phyloP scores from a whole-genome alignment of 2,329 filamentous ascomycete genomes.

The Stachybotrys elegans region DNA sequence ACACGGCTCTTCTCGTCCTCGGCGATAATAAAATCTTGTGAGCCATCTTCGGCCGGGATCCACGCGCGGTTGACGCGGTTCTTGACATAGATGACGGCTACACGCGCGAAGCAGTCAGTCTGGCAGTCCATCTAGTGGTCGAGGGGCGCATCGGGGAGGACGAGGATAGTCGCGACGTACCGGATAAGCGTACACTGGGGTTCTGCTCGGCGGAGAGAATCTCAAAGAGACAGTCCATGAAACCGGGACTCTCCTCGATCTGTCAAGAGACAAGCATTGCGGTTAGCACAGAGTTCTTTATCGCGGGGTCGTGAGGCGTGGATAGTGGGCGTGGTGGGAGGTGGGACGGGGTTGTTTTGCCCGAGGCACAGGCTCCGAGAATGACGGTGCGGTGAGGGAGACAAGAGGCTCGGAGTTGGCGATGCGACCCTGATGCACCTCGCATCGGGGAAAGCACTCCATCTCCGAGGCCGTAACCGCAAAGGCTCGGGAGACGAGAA shows the following conservation, averaged over 20 bases:
- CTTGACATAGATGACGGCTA: conserved; percentile 96
- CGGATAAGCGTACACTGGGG: conserved; percentile 76
- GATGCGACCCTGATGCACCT: too few relatives aligned
- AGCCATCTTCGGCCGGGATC: conserved; percentile 71
- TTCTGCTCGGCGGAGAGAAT: conserved; percentile 88
- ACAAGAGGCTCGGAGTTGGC: too few relatives aligned
- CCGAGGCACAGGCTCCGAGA: too few relatives aligned
- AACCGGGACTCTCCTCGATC: conserved; percentile 87
- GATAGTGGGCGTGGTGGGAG: too few relatives aligned
- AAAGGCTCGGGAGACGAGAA: too few relatives aligned
- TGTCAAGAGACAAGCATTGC: conserved; percentile 31
- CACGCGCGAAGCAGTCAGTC: too few relatives aligned
- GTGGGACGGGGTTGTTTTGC: too few relatives aligned
- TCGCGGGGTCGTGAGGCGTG: background rate
- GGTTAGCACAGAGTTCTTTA: background rate
- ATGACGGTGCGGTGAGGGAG: too few relatives aligned
- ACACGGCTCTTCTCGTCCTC: conserved; percentile 88
- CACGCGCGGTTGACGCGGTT: conserved; percentile 94
- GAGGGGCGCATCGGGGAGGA: conserved; percentile 8
- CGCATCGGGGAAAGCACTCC: too few relatives aligned
- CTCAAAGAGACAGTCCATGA: conserved; percentile 84
- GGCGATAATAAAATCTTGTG: conserved; percentile 68
- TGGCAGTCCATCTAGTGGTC: conserved; percentile 6
- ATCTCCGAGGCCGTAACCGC: too few relatives aligned
- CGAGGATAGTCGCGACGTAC: conserved; percentile 50